Evolutionary conservation across 495 filamentous ascomycete species (phyloP).

Genomic region (Penicillium ochrochloron): DNA sequence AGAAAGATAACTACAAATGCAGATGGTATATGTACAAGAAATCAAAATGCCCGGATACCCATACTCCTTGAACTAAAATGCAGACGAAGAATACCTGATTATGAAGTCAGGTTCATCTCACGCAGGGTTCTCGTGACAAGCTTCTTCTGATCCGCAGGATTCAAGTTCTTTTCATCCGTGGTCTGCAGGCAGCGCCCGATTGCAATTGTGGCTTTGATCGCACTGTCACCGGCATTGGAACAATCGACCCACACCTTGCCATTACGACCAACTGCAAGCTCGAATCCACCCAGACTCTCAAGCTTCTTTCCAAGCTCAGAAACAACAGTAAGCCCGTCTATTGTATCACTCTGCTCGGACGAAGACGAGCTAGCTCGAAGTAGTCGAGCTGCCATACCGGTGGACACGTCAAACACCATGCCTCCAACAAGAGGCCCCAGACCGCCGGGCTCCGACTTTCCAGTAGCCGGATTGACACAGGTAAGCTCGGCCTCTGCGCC

Average conservation of each 20-base stretch:
- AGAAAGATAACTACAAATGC: slow-evolving; percentile 14
- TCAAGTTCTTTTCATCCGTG: slow-evolving; percentile 71
- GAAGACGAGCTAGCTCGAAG: slow-evolving; percentile 56
- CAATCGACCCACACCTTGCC: slow-evolving; percentile 88
- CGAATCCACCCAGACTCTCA: slow-evolving; percentile 70
- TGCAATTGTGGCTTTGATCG: slow-evolving; percentile 66
- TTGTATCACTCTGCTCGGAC: slow-evolving; percentile 62
- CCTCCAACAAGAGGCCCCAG: slow-evolving; percentile 85
- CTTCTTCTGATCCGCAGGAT: slow-evolving; percentile 76
- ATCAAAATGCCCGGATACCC: slow-evolving; percentile 14
- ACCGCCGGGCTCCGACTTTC: slow-evolving; percentile 85
- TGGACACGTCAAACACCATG: slow-evolving; percentile 81
- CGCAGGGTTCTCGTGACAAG: slow-evolving; percentile 71
- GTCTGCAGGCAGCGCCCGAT: slow-evolving; percentile 81
- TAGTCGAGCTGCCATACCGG: slow-evolving; percentile 79
- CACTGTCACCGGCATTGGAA: slow-evolving; percentile 59
- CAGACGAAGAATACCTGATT: slow-evolving; percentile 10
- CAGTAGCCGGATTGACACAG: slow-evolving; percentile 83
- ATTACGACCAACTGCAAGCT: slow-evolving; percentile 93
- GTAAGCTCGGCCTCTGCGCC: slow-evolving; percentile 89
- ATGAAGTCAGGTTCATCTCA: slow-evolving; percentile 49
- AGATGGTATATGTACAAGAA: slow-evolving; percentile 21
- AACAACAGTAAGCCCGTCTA: slow-evolving; percentile 69
- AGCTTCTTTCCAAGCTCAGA: slow-evolving; percentile 81
- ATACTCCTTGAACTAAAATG: slow-evolving; percentile 22